Base-by-base conservation (phyloP, 1,139 yeast species). In the Kodamaea fungicola region DNA sequence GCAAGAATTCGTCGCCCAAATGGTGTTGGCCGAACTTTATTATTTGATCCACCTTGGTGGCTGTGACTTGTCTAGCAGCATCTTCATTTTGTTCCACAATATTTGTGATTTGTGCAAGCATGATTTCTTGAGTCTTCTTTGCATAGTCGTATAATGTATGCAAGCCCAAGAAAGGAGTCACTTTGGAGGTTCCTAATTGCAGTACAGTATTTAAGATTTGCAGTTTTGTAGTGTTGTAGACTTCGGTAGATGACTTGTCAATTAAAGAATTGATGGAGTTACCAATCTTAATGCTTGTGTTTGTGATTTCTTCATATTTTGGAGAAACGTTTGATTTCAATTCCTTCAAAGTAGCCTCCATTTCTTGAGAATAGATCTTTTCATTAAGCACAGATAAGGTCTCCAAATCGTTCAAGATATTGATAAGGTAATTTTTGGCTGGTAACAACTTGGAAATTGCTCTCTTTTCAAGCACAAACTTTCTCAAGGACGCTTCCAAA, bases 361-460 rank as follows among this genome's bases (percentile, higher is more conserved):
- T 71, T 41, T 79, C 84, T 35, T 64, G 60, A 6, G 59, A 46
- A 46, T 79, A 80, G n/a, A 77, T 68, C 22, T 68, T 62, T 38
- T 78, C 72, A 52, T 92, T 92, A 22, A 78, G 64, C 8, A 67
- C 61, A 0, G 95, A 75, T 13, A 92, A 67, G 1, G 65, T 61
- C 40, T 68, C 70, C 34, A 90, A 57, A 55, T 94, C 99, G 12
- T 61, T 60, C 34, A 86, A 71, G 12, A 90, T 59, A 51, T 90
- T 90, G 19, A 71, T 46, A 27, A 92, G 63, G 51, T 85, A 94
- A 16, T 83, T 89, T 55, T 90, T 89, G 0, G 97, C 97, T 0
- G 99, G 99, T 31, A 88, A 75, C 19, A 94, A 67, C 58, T 94
- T 94, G 0, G 97, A 89, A 12, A 86, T 62, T 0, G 97, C 81